Conservation (phyloP, 2,329 filamentous ascomycete species). For the Harringtonia aguacate region DNA sequence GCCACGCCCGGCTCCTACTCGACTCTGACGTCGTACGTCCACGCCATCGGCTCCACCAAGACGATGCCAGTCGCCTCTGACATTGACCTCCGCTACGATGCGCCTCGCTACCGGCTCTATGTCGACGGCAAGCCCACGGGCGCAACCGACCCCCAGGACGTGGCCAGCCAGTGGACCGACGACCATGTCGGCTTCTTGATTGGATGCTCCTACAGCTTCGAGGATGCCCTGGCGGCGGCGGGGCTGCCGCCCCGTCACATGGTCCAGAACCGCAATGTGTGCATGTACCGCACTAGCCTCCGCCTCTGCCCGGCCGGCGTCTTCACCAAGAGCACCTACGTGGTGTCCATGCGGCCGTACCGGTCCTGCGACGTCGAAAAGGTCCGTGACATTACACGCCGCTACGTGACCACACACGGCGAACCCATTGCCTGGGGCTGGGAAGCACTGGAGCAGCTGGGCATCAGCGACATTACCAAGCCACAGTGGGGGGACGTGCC, state of each 20-base stretch:
- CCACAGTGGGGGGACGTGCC: constrained; percentile 48
- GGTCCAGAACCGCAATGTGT: constrained; percentile 35
- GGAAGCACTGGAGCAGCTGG: constrained; percentile 23
- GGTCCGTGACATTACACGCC: constrained; percentile 43
- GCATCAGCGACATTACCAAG: constrained; percentile 38
- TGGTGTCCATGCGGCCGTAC: constrained; percentile 56
- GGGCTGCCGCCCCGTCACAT: constrained; percentile 42
- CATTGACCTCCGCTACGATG: constrained; percentile 47
- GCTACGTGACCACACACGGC: constrained; percentile 47
- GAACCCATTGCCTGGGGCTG: constrained; percentile 33
- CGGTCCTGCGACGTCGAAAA: constrained; percentile 32
- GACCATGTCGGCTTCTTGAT: constrained; percentile 53
- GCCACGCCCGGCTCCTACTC: constrained; percentile 27
- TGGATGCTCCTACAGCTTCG: constrained; percentile 55
- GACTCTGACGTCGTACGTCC: constrained; percentile 5
- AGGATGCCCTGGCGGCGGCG: constrained; percentile 39
- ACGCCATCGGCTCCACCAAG: constrained; percentile 6
- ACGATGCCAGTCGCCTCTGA: constrained; percentile 21
- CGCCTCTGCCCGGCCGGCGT: constrained; percentile 46
- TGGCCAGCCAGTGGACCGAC: constrained; percentile 40
- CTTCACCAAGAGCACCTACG: constrained; percentile 41
- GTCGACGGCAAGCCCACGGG: constrained; percentile 29
- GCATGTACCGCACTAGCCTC: constrained; percentile 50
- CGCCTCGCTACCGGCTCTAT: constrained; percentile 49
- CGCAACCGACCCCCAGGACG: constrained; percentile 33